phyloP scores from a whole-genome alignment of 208 protist species.

The Novymonas esmeraldas region DNA sequence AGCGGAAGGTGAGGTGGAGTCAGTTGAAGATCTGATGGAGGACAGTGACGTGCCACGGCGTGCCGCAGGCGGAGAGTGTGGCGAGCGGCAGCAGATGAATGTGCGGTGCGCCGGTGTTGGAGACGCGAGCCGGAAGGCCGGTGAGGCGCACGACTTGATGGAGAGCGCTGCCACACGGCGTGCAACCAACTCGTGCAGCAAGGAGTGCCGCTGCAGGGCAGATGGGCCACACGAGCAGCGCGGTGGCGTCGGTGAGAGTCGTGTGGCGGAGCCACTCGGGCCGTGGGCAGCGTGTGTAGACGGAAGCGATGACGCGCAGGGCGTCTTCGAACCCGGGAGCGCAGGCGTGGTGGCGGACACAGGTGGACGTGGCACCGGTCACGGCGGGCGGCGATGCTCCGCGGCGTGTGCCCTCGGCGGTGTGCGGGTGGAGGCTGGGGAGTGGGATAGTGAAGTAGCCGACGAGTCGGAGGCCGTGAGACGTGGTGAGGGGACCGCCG shows the following conservation, averaged over 20 bases:
- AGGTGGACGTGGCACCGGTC: no score
- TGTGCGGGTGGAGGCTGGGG: background rate
- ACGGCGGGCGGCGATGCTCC: no score
- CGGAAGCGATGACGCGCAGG: background rate
- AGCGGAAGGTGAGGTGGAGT: no score
- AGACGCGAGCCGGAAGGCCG: no score
- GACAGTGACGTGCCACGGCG: background rate
- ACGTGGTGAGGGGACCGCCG: background rate
- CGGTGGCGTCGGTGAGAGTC: background rate
- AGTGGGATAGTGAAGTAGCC: slow-evolving; percentile 6
- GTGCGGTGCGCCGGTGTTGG: background rate
- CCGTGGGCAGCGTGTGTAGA: background rate
- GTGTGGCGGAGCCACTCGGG: background rate
- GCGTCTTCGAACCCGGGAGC: background rate
- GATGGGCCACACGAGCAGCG: no score
- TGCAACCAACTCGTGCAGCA: no score
- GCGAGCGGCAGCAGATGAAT: background rate
- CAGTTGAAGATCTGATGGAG: no score
- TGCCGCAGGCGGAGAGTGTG: background rate
- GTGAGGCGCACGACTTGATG: no score
- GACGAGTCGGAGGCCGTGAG: slow-evolving; percentile 3
- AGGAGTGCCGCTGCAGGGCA: no score
- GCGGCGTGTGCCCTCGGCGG: no score
- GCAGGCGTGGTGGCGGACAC: background rate
- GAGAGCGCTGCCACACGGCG: no score